Conservation (phyloP, 116 monocot genomes). For the Trichopus zeylanicus region DNA sequence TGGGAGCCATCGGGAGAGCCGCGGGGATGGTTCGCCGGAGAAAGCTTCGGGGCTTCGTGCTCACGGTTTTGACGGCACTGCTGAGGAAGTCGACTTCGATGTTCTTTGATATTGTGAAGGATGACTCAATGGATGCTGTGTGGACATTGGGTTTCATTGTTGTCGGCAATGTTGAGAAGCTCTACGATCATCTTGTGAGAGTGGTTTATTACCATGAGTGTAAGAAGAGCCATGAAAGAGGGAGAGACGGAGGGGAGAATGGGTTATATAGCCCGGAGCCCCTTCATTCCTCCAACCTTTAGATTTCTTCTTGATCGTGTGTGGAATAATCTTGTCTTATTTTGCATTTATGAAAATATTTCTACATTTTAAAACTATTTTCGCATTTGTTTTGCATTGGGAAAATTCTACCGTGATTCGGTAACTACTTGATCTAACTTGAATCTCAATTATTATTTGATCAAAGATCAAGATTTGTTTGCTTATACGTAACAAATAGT, state of each 20-base stretch:
- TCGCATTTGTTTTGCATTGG: too few relatives aligned
- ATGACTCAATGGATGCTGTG: neutral
- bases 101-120: neutral
- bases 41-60: neutral
- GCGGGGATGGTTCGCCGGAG: neutral
- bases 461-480: too few relatives aligned
- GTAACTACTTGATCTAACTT: too few relatives aligned
- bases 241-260: neutral
- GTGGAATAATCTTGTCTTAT: too few relatives aligned
- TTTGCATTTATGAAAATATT: too few relatives aligned
- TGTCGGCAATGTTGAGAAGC: neutral
- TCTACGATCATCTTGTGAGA: neutral
- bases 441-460: too few relatives aligned
- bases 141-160: neutral
- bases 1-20: neutral
- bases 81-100: neutral
- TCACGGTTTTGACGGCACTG: neutral
- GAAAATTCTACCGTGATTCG: too few relatives aligned
- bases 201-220: neutral
- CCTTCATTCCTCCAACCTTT: neutral
- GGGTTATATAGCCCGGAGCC: neutral
- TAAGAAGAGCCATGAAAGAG: neutral
- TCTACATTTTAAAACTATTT: too few relatives aligned
- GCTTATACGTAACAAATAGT: too few relatives aligned
- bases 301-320: neutral